A percentile compares a stretch with the other conserved stretches of the same genome.
Evolutionary conservation across 306 rosid genomes (phyloP).

Genomic region (Begonia masoniana): DNA sequence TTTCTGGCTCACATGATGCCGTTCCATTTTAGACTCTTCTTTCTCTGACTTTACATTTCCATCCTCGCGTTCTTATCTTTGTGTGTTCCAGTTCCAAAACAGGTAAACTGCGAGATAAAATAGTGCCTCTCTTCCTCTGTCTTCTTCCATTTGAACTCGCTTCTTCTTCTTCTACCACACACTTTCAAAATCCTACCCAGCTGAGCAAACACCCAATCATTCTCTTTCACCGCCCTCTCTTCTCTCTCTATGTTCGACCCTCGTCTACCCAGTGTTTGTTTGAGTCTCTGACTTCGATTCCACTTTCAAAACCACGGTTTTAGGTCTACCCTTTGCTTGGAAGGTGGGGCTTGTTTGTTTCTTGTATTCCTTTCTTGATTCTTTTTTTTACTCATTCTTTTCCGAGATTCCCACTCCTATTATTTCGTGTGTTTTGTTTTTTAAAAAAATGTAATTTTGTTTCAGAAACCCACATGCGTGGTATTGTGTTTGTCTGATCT

Average conservation of each 20-base stretch:
- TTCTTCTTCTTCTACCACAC: not conserved
- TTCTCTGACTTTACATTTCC: constrained; percentile 21
- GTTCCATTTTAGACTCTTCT: constrained; percentile 19
- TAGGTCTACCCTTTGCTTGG: constrained; percentile 22
- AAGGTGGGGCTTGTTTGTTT: constrained; percentile 48
- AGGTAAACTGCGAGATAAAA: not conserved
- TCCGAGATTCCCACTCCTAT: constrained; percentile 15
- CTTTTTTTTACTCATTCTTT: constrained; percentile 18
- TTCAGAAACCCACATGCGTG: constrained; percentile 69
- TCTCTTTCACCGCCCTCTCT: not conserved
- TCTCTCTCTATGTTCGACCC: not conserved
- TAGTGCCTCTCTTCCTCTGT: not conserved
- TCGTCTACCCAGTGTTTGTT: not conserved
- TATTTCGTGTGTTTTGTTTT: not conserved
- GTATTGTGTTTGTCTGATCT: constrained; percentile 85
- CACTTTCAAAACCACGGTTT: constrained; percentile 25
- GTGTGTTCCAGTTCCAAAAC: not conserved
- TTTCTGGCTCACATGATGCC: constrained; percentile 41
- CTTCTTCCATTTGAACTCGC: not conserved
- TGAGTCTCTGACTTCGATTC: constrained; percentile 15
- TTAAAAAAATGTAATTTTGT: constrained; percentile 16
- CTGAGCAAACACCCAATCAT: too few relatives aligned
- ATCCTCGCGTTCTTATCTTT: constrained; percentile 9
- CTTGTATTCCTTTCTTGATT: constrained; percentile 39
- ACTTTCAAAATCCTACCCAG: not conserved